Percentiles rank a stretch among this genome's conserved stretches.
These are phyloP conservation scores for Pachyrhizus erosus DNA, from an alignment of 306 rosid genomes.

Conservation along the genomic window DNA sequence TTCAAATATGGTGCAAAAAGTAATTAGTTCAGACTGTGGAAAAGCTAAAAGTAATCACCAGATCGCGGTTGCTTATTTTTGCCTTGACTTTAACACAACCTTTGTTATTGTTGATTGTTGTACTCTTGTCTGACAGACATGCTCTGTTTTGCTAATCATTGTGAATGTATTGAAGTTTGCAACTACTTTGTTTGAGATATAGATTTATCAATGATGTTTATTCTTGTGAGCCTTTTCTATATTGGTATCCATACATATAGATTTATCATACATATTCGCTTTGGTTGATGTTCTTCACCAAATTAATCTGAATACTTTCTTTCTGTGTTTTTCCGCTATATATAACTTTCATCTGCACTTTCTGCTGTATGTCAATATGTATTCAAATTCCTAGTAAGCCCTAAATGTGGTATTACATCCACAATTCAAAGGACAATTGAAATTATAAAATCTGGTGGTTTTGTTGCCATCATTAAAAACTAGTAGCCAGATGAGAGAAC, in stretches of 20 bases:
- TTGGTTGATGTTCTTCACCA: background rate
- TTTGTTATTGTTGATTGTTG: background rate
- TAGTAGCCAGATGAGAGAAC: background rate
- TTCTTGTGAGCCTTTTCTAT: background rate
- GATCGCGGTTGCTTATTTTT: background rate
- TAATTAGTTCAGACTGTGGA: constrained; percentile 4
- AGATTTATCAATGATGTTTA: background rate
- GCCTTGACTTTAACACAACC: background rate
- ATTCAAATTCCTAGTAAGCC: background rate
- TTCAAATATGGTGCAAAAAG: constrained; percentile 3
- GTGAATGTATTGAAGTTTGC: constrained; percentile 1
- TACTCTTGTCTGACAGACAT: constrained; percentile 26
- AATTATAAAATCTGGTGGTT: background rate
- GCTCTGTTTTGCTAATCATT: background rate
- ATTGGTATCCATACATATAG: background rate
- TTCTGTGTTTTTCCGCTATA: background rate
- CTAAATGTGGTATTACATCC: background rate
- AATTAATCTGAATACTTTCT: background rate
- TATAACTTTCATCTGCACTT: background rate
- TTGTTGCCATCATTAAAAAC: background rate
- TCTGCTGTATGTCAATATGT: background rate
- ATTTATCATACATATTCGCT: background rate
- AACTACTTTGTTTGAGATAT: background rate
- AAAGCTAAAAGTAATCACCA: constrained; percentile 15
- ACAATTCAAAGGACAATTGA: background rate